Percentiles rank a stretch among this genome's conserved stretches.
Evolutionary conservation across 2,329 filamentous ascomycete genomes (phyloP).

Genomic region (Penicillium sp.): DNA sequence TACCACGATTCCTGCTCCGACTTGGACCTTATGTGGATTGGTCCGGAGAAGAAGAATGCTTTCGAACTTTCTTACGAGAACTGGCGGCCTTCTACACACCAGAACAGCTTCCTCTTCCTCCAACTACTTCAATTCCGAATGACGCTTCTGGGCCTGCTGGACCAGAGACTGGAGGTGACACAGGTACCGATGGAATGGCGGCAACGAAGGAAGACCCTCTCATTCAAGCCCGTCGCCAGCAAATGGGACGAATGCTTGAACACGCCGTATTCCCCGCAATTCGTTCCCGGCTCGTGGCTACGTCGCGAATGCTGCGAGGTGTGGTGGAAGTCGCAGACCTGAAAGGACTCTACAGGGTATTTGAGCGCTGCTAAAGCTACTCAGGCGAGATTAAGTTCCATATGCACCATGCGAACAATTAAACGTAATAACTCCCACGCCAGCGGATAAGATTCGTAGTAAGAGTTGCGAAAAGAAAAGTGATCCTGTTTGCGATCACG

Average conservation of each 20-base stretch:
- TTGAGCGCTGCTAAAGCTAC: slow-evolving; percentile 77
- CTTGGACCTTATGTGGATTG: slow-evolving; percentile 89
- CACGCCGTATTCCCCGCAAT: slow-evolving; percentile 89
- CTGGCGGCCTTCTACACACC: slow-evolving; percentile 89
- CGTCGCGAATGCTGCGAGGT: slow-evolving; percentile 73
- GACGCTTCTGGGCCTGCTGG: not conserved
- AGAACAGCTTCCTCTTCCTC: slow-evolving; percentile 70
- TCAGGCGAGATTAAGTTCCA: not conserved
- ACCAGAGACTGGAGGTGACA: not conserved
- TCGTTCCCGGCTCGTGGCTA: slow-evolving; percentile 80
- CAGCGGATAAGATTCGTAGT: not conserved
- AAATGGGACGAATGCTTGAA: slow-evolving; percentile 78
- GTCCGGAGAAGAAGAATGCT: slow-evolving; percentile 82
- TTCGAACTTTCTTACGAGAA: slow-evolving; percentile 81
- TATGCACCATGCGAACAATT: not conserved
- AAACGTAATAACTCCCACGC: not conserved
- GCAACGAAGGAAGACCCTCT: slow-evolving; percentile 52
- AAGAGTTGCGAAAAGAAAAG: not conserved
- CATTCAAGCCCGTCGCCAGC: slow-evolving; percentile 59
- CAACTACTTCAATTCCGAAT: not conserved
- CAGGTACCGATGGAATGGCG: slow-evolving; percentile 11
- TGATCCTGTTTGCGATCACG: slow-evolving; percentile 10
- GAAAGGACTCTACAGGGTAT: slow-evolving; percentile 90
- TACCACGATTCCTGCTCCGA: slow-evolving; percentile 84
- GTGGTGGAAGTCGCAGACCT: slow-evolving; percentile 88